Conservation (phyloP, 179 eudicot species). For the Spinacia oleracea region DNA sequence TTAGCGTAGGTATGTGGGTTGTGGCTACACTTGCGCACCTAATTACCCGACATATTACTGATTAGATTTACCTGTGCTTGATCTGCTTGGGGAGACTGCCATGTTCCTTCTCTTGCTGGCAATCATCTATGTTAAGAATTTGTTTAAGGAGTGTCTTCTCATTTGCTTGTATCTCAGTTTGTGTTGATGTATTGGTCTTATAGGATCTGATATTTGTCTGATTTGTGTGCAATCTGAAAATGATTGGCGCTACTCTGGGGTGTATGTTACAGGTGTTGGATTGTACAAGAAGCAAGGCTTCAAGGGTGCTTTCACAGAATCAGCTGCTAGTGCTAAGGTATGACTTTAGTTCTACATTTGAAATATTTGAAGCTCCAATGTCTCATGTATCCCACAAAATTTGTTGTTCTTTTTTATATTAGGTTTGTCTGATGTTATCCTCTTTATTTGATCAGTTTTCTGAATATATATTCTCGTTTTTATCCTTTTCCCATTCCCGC, state of each 20-base stretch:
- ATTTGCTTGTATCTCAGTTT: not conserved
- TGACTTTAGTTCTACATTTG: not conserved
- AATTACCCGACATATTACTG: not conserved
- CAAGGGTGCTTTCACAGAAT: slow-evolving; percentile 81
- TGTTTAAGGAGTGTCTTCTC: not conserved
- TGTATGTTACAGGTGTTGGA: slow-evolving; percentile 64
- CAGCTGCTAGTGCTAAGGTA: slow-evolving; percentile 86
- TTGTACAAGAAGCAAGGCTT: slow-evolving; percentile 76
- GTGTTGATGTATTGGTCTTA: not conserved
- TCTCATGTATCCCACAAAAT: not conserved
- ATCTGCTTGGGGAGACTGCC: not conserved
- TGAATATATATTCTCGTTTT: not conserved
- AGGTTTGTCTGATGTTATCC: not conserved
- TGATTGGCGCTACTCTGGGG: not conserved
- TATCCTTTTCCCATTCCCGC: no score
- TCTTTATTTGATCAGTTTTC: no score
- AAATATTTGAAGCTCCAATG: not conserved
- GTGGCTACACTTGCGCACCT: not conserved
- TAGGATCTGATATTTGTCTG: not conserved
- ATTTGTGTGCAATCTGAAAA: slow-evolving; percentile 8
- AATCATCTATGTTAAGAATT: not conserved
- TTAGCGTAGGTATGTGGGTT: not conserved
- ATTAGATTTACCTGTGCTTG: not conserved
- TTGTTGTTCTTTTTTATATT: not conserved
- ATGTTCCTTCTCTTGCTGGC: not conserved